Evolutionary conservation across 257 asterid species (phyloP).

Genomic region (Solanum infundibuliforme): DNA sequence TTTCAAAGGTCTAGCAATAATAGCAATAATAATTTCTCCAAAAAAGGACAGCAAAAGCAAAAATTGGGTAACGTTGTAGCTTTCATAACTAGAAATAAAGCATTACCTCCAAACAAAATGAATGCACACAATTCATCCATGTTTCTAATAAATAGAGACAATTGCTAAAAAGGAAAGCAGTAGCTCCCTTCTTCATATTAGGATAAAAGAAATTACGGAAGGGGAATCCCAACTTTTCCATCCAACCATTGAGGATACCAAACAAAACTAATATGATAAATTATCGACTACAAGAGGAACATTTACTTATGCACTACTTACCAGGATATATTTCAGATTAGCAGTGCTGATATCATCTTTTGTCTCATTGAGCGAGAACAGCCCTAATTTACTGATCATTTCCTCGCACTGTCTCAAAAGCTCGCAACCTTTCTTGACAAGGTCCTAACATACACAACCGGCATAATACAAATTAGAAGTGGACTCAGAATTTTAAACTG

Average conservation of each 20-base stretch:
- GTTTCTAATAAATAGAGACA: not conserved
- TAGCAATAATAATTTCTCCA: not conserved
- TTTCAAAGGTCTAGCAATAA: not conserved
- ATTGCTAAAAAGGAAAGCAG: not conserved
- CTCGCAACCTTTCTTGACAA: conserved; percentile 60
- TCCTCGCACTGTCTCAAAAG: conserved; percentile 67
- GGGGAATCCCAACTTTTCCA: not conserved
- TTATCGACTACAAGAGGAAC: not conserved
- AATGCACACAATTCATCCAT: not conserved
- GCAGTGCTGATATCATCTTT: conserved; percentile 84
- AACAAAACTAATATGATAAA: not conserved
- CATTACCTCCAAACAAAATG: not conserved
- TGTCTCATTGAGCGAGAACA: conserved; percentile 73
- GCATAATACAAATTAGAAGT: not conserved
- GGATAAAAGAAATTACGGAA: not conserved
- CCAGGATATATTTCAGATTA: conserved; percentile 79
- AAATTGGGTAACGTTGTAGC: not conserved
- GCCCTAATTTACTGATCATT: conserved; percentile 70
- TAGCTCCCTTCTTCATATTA: not conserved
- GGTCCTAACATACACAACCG: conserved; percentile 27
- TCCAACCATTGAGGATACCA: not conserved
- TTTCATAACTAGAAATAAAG: not conserved
- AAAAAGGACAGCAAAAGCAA: not conserved
- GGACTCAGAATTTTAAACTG: not conserved
- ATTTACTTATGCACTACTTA: conserved; percentile 18